Base-by-base conservation (phyloP, 2,329 filamentous ascomycete species). In the Talaromyces sp. region DNA sequence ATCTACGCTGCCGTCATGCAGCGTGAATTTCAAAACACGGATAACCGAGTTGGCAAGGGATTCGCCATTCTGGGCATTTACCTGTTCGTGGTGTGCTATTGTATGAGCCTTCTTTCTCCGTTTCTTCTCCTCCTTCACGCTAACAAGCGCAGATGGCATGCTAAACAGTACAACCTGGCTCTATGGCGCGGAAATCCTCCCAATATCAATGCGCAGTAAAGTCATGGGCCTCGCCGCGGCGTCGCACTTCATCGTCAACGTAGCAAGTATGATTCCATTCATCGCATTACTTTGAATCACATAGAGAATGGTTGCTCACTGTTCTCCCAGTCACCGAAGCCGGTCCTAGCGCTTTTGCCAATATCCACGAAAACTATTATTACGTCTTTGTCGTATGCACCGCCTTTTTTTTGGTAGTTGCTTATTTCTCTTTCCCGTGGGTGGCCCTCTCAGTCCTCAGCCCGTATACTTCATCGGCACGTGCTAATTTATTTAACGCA, bases 1-100 rank as follows among this genome's bases (percentile, higher is more conserved):
- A 84, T 85, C 57, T 86, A 85, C 64, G 76, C 82, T 0, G 81
- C 83, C 1, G 79, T 85, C 48, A 85, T 86, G 81, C 83, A 85
- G 69, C 74, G 76, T 29, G 68, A 78, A 52, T 86, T 85, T 66
- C 81, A 85, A 65, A 74, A 82, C 62, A 83, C 79, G 0, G 68
- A 82, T 60, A 85, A 85, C 66, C 71, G 72, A 4, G 66, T 84
- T 29, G 83, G 83, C 41, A 85, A 86, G 65, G 83, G 82, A 0
- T 86, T 85, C 66, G 81, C 83, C 0, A 79, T 86, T 29, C 71
- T 85, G 1, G 83, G 83, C 0, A 85, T 86, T 27, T 86, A 85
- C 62, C 72, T 85, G 0, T 85, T 85, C 62, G 83, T 81, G 1
- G 77, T 84, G 2, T 75, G 70, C 19, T 85, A 84, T 64, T 85